Conservation (phyloP, 768 basidiomycete genomes). For the Mycena epipterygia region DNA sequence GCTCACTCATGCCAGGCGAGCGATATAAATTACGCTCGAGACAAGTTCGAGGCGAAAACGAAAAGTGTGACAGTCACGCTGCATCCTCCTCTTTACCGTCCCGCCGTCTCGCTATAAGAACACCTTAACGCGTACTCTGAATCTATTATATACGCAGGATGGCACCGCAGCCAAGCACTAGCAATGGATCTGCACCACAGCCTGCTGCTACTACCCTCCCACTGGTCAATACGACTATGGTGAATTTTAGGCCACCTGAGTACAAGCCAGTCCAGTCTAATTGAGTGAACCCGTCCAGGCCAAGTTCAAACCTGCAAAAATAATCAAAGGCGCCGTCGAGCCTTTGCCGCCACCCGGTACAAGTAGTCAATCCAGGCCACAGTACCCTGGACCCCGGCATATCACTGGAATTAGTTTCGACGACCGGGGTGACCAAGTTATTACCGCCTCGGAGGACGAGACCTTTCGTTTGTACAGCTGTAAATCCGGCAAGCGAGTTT, state of each 20-base stretch:
- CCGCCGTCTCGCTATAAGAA: neutral
- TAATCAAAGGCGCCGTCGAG: constrained; percentile 87
- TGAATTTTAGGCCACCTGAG: constrained; percentile 40
- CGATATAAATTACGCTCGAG: neutral
- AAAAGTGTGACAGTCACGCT: constrained; percentile 11
- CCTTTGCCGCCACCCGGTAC: constrained; percentile 60
- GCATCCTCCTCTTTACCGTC: neutral
- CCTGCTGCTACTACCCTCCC: constrained; percentile 52
- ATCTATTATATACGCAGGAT: constrained; percentile 39
- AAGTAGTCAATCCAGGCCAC: constrained; percentile 48
- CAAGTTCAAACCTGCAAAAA: constrained; percentile 89
- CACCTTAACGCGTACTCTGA: neutral
- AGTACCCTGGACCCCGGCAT: constrained; percentile 69
- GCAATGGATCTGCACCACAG: constrained; percentile 39
- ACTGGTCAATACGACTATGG: constrained; percentile 67
- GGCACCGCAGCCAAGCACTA: constrained; percentile 60
- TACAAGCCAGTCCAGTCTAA: constrained; percentile 9
- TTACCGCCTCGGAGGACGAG: constrained; percentile 95
- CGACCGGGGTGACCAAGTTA: constrained; percentile 86
- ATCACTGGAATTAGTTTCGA: constrained; percentile 94
- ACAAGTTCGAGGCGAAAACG: neutral
- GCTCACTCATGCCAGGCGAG: constrained; percentile 67
- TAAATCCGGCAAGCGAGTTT: constrained; percentile 93
- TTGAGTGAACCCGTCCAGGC: constrained; percentile 54
- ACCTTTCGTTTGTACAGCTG: constrained; percentile 91